Evolutionary conservation across 768 basidiomycete genomes (phyloP).

Genomic region (Lactifluus pinguis): DNA sequence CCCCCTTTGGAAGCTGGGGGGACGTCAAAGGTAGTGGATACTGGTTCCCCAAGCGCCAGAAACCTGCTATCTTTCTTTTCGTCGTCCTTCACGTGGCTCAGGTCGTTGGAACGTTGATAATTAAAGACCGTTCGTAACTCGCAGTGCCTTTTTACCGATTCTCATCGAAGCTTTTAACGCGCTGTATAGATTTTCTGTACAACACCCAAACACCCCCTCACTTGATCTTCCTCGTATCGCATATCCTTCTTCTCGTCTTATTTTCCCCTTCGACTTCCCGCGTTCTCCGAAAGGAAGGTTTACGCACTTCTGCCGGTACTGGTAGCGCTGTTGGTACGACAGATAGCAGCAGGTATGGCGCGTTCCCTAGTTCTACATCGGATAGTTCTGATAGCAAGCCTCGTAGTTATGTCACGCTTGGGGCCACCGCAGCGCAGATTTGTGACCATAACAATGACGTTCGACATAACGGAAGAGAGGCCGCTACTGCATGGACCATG

Average conservation of each 20-base stretch:
- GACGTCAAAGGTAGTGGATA: no score
- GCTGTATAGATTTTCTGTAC: not conserved
- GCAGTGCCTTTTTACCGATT: not conserved
- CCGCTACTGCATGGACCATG: no score
- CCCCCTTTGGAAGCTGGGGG: no score
- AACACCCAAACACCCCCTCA: no score
- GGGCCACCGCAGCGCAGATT: no score
- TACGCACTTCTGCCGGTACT: conserved; percentile 31
- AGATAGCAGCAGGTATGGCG: conserved; percentile 16
- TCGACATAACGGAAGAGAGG: no score
- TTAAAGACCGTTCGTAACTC: conserved; percentile 15
- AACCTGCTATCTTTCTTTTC: conserved; percentile 23
- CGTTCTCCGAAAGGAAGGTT: conserved; percentile 58
- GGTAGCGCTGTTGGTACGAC: not conserved
- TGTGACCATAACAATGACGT: no score
- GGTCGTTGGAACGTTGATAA: no score
- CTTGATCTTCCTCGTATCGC: no score
- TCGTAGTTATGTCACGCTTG: no score
- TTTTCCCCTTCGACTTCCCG: conserved; percentile 49
- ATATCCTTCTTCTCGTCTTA: conserved; percentile 28
- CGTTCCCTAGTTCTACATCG: conserved; percentile 1
- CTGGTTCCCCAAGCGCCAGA: no score
- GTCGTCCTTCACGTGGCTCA: conserved; percentile 44
- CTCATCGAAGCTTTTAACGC: not conserved
- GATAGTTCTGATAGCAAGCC: no score